Evolutionary conservation across 2,329 filamentous ascomycete genomes (phyloP).

Genomic region (Clarireedia homoeocarpa): DNA sequence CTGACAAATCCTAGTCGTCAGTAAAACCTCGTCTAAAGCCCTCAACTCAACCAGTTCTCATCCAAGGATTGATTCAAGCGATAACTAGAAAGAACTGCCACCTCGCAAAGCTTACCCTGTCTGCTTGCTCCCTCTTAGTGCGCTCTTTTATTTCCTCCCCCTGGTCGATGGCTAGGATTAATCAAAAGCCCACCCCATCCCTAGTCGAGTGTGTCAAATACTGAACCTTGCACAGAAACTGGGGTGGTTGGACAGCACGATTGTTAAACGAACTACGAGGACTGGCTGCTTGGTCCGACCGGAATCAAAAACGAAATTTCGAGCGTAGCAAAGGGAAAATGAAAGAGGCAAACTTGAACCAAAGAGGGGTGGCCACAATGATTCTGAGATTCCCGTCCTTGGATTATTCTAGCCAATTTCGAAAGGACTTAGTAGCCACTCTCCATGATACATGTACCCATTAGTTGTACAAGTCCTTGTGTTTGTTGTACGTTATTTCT

Average conservation of each 20-base stretch:
- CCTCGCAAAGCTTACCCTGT: neutral
- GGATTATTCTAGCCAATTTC: too few relatives aligned
- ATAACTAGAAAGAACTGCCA: neutral
- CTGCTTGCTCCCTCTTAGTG: neutral
- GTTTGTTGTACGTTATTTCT: conserved; percentile 3
- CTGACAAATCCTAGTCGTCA: neutral
- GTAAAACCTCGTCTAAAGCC: too few relatives aligned
- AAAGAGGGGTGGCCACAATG: neutral
- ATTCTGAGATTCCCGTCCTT: neutral
- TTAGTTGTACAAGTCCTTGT: neutral
- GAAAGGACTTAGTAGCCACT: neutral
- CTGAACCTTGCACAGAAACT: neutral
- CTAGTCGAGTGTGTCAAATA: neutral
- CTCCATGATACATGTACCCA: neutral
- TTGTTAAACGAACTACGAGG: neutral
- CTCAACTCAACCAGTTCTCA: too few relatives aligned
- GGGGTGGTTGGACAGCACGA: conserved; percentile 5
- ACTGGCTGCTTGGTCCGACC: neutral
- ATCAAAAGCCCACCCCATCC: neutral
- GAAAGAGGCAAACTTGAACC: neutral
- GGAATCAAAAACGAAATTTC: neutral
- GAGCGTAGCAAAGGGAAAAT: neutral
- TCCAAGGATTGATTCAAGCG: conserved; percentile 4
- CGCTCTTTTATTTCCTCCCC: neutral
- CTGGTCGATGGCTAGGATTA: neutral